These are phyloP conservation scores for Aspergillus sp. DNA, from an alignment of 2,329 filamentous ascomycete species.

Conservation along the genomic window DNA sequence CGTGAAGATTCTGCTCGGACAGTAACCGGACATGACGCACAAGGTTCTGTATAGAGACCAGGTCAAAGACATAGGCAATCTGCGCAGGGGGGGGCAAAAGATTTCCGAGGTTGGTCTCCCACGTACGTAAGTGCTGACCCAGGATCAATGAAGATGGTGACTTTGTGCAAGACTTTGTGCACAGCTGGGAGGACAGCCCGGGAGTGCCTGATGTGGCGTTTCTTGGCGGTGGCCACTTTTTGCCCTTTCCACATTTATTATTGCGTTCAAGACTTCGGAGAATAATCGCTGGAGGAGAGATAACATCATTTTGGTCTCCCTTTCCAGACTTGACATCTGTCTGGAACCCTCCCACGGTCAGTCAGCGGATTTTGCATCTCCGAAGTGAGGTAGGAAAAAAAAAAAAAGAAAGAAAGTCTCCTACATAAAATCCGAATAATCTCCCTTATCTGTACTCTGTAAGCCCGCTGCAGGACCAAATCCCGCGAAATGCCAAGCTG, in stretches of 20 bases:
- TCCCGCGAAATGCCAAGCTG: background rate
- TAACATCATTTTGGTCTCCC: too few species aligned
- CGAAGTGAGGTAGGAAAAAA: background rate
- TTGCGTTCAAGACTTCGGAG: too few species aligned
- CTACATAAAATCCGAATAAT: background rate
- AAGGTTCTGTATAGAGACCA: too few species aligned
- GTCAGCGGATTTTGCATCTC: background rate
- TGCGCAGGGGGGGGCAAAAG: background rate
- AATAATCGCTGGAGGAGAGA: too few species aligned
- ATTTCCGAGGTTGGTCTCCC: background rate
- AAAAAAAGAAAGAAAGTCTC: background rate
- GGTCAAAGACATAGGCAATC: too few species aligned
- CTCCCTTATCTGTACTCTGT: too few species aligned
- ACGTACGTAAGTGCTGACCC: too few species aligned
- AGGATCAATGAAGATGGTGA: background rate
- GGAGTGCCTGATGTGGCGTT: conserved; percentile 23
- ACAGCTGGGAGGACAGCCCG: conserved; percentile 1
- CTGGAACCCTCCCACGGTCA: background rate
- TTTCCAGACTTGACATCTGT: background rate
- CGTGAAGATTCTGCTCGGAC: background rate
- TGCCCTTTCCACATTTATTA: background rate
- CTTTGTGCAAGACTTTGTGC: background rate
- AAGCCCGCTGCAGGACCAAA: background rate
- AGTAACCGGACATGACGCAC: background rate
- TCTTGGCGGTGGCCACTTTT: conserved; percentile 21